phyloP scores from a whole-genome alignment of 2,329 filamentous ascomycete species.

The Xylaria sp. region DNA sequence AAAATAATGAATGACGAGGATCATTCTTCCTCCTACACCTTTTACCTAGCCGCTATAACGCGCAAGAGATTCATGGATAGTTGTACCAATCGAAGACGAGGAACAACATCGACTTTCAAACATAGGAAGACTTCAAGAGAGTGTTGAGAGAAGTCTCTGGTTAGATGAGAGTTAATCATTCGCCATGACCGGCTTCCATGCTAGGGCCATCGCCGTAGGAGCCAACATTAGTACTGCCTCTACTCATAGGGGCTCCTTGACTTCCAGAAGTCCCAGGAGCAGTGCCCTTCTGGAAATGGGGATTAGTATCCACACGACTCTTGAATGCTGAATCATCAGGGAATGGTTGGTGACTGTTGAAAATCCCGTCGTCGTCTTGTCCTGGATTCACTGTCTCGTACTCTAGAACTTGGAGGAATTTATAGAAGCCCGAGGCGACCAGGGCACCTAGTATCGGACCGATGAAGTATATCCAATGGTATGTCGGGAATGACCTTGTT shows the following conservation, averaged over 20 bases:
- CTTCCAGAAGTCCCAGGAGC: background rate
- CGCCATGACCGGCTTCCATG: constrained; percentile 32
- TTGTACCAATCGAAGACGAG: background rate
- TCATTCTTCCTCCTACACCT: background rate
- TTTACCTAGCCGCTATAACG: background rate
- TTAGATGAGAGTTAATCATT: background rate
- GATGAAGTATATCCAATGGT: constrained; percentile 53
- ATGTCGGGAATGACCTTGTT: constrained; percentile 41
- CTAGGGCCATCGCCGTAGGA: constrained; percentile 33
- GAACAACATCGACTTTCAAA: background rate
- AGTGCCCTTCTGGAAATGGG: background rate
- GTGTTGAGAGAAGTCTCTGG: background rate
- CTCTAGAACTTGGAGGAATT: constrained; percentile 41
- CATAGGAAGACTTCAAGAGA: background rate
- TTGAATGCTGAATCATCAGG: background rate
- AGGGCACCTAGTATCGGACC: constrained; percentile 53
- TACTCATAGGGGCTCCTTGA: constrained; percentile 10
- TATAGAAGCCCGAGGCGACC: constrained; percentile 49
- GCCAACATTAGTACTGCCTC: constrained; percentile 19
- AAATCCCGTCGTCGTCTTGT: constrained; percentile 20
- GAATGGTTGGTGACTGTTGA: background rate
- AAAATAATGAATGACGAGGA: background rate
- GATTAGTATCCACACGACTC: background rate
- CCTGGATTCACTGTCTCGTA: constrained; percentile 45
- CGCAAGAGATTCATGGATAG: background rate